Evolutionary conservation across 176 grass and related monocot genomes (phyloP), one percentile per base, ranked within the genome.

Genomic region (Cenchrus fungigraminus): DNA sequence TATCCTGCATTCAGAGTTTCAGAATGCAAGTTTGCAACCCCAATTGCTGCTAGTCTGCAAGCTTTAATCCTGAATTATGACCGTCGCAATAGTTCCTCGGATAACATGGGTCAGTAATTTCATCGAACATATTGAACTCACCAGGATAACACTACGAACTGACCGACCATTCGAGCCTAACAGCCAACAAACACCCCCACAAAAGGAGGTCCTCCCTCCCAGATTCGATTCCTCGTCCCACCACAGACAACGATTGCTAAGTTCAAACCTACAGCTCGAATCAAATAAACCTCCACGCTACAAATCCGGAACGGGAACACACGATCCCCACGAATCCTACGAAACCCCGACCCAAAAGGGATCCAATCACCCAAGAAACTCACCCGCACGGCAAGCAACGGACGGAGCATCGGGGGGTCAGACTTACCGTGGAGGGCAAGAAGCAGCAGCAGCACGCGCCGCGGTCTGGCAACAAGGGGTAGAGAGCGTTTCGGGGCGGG

Each of bases 351-450:
- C 59, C 25, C 54, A 51, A 62, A 40, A 40, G 50, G 47, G 49
- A 65, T 73, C 77, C 17, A 40, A 40, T 40, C 37, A 40, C 37
- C 37, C 37, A 80, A 79, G 19, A 80, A 53, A 80, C 78, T 13
- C 63, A 52, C 22, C 22, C 15, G 16, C 75, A 52, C 63, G 20
- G 15, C 76, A 79, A 28, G 68, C 14, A 31, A 32, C 10, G 17
- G 31, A 32, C 10, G 17, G 73, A 81, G 13, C 16, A 5, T 10
- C 19, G 29, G 32, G 3, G 46, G 47, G 63, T 10, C 31, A 68
- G 50, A 22, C 60, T 81, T 37, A 74, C 69, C 45, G 45, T 46
- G 45, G 45, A 46, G 45, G 45, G 45, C 45, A 46, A 46, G 45
- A 4, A 46, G 45, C 6, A 46, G 44, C 4, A 45, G 44, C 4